Conservation (phyloP, 1,284 basidiomycete species). For the Irpex lacteus region DNA sequence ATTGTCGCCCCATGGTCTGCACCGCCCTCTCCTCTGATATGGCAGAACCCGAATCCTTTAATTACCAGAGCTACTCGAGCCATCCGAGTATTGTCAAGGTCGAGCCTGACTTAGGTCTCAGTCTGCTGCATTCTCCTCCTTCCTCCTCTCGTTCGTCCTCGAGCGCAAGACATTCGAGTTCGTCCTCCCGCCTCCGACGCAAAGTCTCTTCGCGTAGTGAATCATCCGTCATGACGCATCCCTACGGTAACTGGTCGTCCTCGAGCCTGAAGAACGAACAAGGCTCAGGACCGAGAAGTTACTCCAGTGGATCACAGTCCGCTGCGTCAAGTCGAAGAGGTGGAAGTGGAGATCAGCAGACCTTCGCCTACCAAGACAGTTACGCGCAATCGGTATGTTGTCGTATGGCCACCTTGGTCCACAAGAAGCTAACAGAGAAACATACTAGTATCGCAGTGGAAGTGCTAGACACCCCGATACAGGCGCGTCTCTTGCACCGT, state of each 20-base stretch:
- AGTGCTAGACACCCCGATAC: constrained; percentile 14
- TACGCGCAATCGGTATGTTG: constrained; percentile 22
- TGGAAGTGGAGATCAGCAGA: constrained; percentile 29
- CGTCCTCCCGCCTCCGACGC: constrained; percentile 18
- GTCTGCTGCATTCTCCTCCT: constrained; percentile 20
- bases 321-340: constrained; percentile 21
- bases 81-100: constrained; percentile 40
- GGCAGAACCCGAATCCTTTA: constrained; percentile 27
- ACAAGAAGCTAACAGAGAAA: constrained; percentile 7
- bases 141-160: constrained; percentile 20
- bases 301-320: constrained; percentile 18
- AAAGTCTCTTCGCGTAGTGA: constrained; percentile 14
- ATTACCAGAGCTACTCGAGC: constrained; percentile 18
- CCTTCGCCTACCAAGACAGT: constrained; percentile 20
- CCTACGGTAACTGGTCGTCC: constrained; percentile 27
- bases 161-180: constrained; percentile 15
- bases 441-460: constrained; percentile 12
- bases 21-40: constrained; percentile 38
- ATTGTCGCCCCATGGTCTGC: constrained; percentile 31
- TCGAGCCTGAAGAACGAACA: constrained; percentile 22
- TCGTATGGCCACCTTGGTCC: constrained; percentile 13
- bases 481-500: constrained; percentile 38
- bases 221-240: constrained; percentile 27
- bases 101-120: constrained; percentile 31
- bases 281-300: constrained; percentile 19